phyloP scores from a whole-genome alignment of 2,329 filamentous ascomycete genomes.

The Fusarium pseudograminearum region DNA sequence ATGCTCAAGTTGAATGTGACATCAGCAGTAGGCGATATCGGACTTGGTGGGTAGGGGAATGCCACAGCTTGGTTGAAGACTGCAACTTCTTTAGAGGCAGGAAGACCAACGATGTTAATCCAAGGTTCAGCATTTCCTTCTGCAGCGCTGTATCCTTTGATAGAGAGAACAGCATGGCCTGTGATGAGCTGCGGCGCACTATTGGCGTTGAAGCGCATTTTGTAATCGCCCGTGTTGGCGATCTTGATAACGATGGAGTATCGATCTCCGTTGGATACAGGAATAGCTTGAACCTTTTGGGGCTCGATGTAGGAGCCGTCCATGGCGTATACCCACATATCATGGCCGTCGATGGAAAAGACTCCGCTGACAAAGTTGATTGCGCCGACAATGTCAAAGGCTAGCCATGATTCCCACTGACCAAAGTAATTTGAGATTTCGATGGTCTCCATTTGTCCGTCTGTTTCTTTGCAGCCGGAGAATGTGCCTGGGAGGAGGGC shows the following conservation, averaged over 20 bases:
- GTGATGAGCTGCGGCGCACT: constrained; percentile 66
- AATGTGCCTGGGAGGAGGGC: constrained; percentile 59
- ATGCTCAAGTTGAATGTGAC: constrained; percentile 60
- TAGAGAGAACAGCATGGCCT: constrained; percentile 62
- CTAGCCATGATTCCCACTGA: constrained; percentile 57
- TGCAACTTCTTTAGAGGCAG: constrained; percentile 55
- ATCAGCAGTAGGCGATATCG: constrained; percentile 58
- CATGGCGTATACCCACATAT: constrained; percentile 66
- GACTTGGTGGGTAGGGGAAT: constrained; percentile 61
- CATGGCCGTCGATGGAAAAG: constrained; percentile 64
- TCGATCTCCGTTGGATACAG: constrained; percentile 63
- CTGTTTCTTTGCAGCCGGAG: constrained; percentile 61
- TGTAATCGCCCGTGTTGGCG: constrained; percentile 62
- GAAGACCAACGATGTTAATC: constrained; percentile 63
- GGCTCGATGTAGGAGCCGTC: constrained; percentile 68
- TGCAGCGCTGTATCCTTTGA: constrained; percentile 43
- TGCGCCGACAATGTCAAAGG: constrained; percentile 67
- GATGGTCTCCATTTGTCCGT: constrained; percentile 59
- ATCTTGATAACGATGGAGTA: constrained; percentile 65
- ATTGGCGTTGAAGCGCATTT: constrained; percentile 64
- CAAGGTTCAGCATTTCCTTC: constrained; percentile 53
- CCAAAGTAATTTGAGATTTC: constrained; percentile 52
- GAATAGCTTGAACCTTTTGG: constrained; percentile 60
- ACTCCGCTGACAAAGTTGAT: constrained; percentile 59
- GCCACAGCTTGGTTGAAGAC: constrained; percentile 59